Evolutionary conservation across 2,329 filamentous ascomycete genomes (phyloP).

Genomic region (Helotiales sp.): DNA sequence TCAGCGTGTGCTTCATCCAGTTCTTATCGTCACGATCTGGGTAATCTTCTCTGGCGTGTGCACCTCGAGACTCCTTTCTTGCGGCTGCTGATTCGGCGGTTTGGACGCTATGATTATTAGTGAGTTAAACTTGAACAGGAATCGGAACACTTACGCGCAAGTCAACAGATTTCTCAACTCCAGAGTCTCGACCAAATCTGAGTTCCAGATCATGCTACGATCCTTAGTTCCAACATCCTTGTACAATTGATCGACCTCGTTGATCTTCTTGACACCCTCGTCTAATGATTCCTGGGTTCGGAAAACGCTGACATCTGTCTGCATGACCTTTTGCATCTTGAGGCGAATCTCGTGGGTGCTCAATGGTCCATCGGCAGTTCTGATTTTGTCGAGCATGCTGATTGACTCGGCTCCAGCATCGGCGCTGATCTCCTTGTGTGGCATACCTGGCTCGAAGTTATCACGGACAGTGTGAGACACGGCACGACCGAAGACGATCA

Average conservation of each 20-base stretch:
- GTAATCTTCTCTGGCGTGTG: constrained; percentile 95
- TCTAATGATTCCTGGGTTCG: constrained; percentile 85
- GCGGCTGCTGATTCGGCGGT: constrained; percentile 89
- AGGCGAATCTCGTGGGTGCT: constrained; percentile 86
- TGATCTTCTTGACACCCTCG: constrained; percentile 89
- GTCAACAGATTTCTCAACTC: constrained; percentile 95
- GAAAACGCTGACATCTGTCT: constrained; percentile 96
- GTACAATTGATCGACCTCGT: constrained; percentile 80
- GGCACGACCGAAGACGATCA: constrained; percentile 96
- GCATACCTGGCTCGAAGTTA: constrained; percentile 83
- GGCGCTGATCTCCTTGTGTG: constrained; percentile 77
- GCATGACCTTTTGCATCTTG: constrained; percentile 98
- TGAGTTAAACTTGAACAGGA: constrained; percentile 9
- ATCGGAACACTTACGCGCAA: constrained; percentile 57
- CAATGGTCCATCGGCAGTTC: constrained; percentile 83
- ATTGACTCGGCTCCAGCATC: constrained; percentile 92
- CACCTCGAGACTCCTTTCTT: constrained; percentile 96
- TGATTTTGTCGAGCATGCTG: constrained; percentile 80
- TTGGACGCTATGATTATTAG: constrained; percentile 66
- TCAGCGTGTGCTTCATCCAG: constrained; percentile 99
- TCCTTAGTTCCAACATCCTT: constrained; percentile 92
- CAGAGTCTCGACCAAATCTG: constrained; percentile 92
- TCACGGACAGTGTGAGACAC: constrained; percentile 92
- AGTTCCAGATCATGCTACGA: constrained; percentile 99
- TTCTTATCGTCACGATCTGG: constrained; percentile 93